Percentiles rank a stretch among this genome's conserved stretches.
Conservation (phyloP, 1,139 yeast genomes). For the Geotrichum phurueaensis region DNA sequence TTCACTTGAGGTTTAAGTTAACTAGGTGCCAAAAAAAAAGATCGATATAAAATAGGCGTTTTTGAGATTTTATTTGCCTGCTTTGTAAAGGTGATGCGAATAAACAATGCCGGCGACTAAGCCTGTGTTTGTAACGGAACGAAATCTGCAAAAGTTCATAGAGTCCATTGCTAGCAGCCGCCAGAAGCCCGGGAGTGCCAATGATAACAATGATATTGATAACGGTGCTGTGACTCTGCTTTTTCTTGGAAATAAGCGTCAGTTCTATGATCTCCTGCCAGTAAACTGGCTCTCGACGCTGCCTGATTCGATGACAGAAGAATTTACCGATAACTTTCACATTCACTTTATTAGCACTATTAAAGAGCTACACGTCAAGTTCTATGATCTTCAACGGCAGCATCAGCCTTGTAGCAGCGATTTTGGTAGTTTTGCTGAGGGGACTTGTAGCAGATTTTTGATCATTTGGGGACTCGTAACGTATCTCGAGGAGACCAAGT, state of each 20-base stretch:
- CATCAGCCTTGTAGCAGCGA: not conserved
- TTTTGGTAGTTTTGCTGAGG: not conserved
- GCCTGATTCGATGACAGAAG: constrained; percentile 9
- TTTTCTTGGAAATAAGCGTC: constrained; percentile 5
- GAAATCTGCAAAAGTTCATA: constrained; percentile 1
- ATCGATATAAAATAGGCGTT: not conserved
- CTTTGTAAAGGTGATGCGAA: not conserved
- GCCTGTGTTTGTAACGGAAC: not conserved
- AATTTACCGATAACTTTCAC: constrained; percentile 12
- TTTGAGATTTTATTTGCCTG: not conserved
- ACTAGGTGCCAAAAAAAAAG: not conserved
- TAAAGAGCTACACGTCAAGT: constrained; percentile 1
- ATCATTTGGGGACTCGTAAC: constrained; percentile 6
- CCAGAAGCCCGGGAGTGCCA: not conserved
- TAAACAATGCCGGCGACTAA: not conserved
- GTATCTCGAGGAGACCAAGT: not conserved
- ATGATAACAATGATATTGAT: not conserved
- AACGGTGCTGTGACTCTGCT: not conserved
- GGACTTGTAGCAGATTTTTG: not conserved
- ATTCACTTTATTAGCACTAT: constrained; percentile 3
- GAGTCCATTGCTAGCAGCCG: constrained; percentile 5
- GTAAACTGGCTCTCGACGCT: constrained; percentile 9
- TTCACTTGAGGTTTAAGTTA: not conserved
- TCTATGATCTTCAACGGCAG: not conserved
- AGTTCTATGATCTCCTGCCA: constrained; percentile 4